These are phyloP conservation scores for Triticum turgidum DNA, from an alignment of 176 grass and related monocot species.

Conservation along the genomic window DNA sequence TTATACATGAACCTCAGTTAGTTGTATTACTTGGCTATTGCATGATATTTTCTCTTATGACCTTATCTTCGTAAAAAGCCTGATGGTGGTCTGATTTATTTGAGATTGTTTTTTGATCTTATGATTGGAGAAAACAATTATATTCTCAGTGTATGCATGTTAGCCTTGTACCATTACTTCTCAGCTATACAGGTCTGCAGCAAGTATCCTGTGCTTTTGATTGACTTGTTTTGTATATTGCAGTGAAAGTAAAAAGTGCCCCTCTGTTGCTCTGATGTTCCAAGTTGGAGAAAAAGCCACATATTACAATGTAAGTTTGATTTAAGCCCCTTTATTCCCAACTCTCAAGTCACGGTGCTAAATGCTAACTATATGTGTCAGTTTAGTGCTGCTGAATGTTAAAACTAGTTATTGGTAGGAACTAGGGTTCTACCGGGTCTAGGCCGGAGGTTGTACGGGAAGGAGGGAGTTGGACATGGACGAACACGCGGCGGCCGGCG, in stretches of 20 bases:
- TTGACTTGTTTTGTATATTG: conserved; percentile 38
- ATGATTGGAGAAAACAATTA: not conserved
- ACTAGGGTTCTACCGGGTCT: no score
- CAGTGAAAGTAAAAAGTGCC: conserved; percentile 67
- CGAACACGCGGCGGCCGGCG: no score
- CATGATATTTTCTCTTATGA: conserved; percentile 1
- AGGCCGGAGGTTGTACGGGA: no score
- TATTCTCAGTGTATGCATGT: conserved; percentile 11
- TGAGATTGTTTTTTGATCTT: not conserved
- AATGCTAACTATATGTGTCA: conserved; percentile 20
- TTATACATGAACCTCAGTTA: not conserved
- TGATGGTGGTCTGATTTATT: conserved; percentile 12
- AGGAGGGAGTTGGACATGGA: no score
- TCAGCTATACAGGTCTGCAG: conserved; percentile 3
- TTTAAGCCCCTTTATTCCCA: conserved; percentile 12
- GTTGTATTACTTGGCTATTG: not conserved
- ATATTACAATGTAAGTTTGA: conserved; percentile 74
- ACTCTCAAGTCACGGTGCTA: not conserved
- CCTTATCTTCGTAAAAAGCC: conserved; percentile 17
- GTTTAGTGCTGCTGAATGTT: not conserved
- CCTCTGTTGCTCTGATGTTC: conserved; percentile 99
- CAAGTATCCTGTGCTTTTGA: conserved; percentile 13
- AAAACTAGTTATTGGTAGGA: not conserved
- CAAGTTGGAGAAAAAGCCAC: conserved; percentile 92
- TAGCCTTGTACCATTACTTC: conserved; percentile 24